These are phyloP conservation scores for Pontederia paniculata DNA, from an alignment of 176 grass and related monocot species.

Conservation along the genomic window DNA sequence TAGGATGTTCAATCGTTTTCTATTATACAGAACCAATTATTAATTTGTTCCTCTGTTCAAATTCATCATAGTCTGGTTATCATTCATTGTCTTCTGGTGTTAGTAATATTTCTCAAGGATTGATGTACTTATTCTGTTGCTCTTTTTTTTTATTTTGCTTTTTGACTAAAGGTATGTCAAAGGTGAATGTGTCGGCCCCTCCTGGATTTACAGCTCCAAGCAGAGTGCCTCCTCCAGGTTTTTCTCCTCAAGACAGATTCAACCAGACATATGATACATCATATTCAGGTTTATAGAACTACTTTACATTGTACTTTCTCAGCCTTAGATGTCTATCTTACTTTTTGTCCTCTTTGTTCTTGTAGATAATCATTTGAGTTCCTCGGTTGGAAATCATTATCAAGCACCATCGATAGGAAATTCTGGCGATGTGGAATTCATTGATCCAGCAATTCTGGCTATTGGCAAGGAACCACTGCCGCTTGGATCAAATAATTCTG, in stretches of 20 bases:
- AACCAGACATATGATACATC: constrained; percentile 23
- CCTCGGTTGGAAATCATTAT: constrained; percentile 38
- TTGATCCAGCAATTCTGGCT: constrained; percentile 84
- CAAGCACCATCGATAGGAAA: constrained; percentile 42
- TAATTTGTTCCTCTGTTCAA: too few relatives aligned
- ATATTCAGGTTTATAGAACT: constrained; percentile 20
- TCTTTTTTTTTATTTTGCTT: constrained; percentile 5
- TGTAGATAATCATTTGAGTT: constrained; percentile 36
- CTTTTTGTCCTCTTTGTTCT: constrained; percentile 3
- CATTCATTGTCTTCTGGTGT: neutral
- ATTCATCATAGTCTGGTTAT: too few relatives aligned
- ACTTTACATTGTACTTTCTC: constrained; percentile 7
- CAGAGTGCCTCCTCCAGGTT: constrained; percentile 31
- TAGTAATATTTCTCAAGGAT: neutral
- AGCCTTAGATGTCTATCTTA: neutral
- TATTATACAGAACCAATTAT: too few relatives aligned
- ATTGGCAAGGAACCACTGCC: constrained; percentile 78
- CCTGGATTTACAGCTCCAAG: constrained; percentile 24
- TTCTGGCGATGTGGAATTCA: constrained; percentile 60
- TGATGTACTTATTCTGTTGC: neutral
- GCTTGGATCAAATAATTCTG: constrained; percentile 36
- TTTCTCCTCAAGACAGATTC: constrained; percentile 32
- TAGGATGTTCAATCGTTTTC: too few relatives aligned
- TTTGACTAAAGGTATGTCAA: constrained; percentile 25
- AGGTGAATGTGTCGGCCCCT: constrained; percentile 33